phyloP scores from a whole-genome alignment of 768 basidiomycete species.

The Paxillus ammoniavirescens region DNA sequence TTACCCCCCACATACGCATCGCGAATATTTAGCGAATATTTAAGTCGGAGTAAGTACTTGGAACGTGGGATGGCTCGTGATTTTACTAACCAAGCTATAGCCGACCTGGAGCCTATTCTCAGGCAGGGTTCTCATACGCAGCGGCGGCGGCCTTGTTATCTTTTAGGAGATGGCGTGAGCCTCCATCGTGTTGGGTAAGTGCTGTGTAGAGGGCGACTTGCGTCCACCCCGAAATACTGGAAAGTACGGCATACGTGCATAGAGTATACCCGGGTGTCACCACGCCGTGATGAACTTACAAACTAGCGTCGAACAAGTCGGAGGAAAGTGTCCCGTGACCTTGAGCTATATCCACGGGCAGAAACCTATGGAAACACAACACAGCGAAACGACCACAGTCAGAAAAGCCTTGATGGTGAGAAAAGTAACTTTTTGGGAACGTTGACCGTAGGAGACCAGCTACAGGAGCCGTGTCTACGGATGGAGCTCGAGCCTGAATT shows the following conservation, averaged over 20 bases:
- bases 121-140: background rate
- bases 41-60: too few relatives aligned
- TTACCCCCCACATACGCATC: too few relatives aligned
- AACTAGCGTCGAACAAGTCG: constrained; percentile 12
- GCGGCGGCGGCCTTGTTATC: background rate
- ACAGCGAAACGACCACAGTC: constrained; percentile 7
- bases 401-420: constrained; percentile 13
- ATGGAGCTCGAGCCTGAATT: too few relatives aligned
- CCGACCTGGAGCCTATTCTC: background rate
- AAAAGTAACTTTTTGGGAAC: background rate
- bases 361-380: background rate
- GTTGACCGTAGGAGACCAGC: too few relatives aligned
- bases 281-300: background rate
- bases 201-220: background rate
- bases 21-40: too few relatives aligned
- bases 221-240: too few relatives aligned
- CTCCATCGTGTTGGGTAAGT: background rate
- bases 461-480: too few relatives aligned
- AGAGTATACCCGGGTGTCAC: too few relatives aligned
- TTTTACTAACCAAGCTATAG: too few relatives aligned
- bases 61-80: background rate
- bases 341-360: constrained; percentile 10
- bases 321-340: constrained; percentile 14
- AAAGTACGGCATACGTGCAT: too few relatives aligned
- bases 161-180: background rate